These are phyloP conservation scores for Camelina neglecta DNA, from an alignment of 345 rosid species.

Conservation along the genomic window DNA sequence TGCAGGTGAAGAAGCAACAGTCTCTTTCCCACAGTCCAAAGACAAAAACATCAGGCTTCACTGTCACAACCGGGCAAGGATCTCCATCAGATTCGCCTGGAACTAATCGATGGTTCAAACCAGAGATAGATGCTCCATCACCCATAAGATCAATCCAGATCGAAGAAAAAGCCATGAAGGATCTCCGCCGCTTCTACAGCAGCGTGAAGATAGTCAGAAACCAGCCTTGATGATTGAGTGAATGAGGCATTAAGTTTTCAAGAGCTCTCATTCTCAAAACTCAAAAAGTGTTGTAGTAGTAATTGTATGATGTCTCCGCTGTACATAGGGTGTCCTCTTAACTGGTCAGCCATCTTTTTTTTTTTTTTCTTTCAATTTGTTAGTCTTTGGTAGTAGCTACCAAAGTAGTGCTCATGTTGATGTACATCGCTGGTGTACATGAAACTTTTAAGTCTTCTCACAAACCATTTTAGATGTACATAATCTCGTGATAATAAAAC, in stretches of 20 bases:
- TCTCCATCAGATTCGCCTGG: conserved; percentile 89
- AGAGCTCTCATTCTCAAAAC: conserved; percentile 21
- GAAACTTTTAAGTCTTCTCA: conserved; percentile 27
- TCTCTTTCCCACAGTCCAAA: conserved; percentile 73
- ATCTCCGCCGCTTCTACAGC: conserved; percentile 85
- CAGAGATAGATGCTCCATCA: conserved; percentile 71
- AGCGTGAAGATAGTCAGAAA: conserved; percentile 81
- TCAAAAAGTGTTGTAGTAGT: conserved; percentile 32
- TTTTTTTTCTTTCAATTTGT: conserved; percentile 3
- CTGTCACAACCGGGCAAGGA: conserved; percentile 64
- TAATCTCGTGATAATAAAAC: background rate
- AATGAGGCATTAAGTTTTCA: conserved; percentile 17
- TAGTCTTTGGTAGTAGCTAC: conserved; percentile 14
- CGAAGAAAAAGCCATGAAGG: conserved; percentile 95
- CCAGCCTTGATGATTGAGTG: conserved; percentile 46
- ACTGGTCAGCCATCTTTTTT: no score
- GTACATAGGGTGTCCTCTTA: conserved; percentile 22
- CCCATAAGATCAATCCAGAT: conserved; percentile 89
- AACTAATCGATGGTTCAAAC: conserved; percentile 92
- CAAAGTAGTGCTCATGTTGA: conserved; percentile 13
- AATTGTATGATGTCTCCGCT: conserved; percentile 39
- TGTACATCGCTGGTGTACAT: conserved; percentile 39
- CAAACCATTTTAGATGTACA: conserved; percentile 27
- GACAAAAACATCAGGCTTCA: conserved; percentile 73
- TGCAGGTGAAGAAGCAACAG: conserved; percentile 71